Conservation (phyloP, 2,329 filamentous ascomycete genomes). For the Huntiella savannae region DNA sequence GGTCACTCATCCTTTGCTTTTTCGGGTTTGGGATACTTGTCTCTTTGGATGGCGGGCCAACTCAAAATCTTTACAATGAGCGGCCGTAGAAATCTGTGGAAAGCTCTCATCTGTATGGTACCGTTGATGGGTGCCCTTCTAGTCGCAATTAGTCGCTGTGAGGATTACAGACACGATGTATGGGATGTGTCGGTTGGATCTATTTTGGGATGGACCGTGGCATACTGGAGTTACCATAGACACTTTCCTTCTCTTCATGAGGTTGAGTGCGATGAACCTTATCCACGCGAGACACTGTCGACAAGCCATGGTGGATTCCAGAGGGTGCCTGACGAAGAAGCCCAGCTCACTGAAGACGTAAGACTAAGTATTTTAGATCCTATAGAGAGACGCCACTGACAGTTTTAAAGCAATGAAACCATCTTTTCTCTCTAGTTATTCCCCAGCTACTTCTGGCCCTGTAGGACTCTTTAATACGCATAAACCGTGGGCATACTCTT, state of each 20-base stretch:
- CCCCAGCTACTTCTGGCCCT: too few relatives aligned
- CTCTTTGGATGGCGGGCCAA: slow-evolving; percentile 50
- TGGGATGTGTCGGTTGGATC: slow-evolving; percentile 48
- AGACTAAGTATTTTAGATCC: too few relatives aligned
- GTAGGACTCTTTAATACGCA: too few relatives aligned
- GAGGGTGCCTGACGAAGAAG: slow-evolving; percentile 35
- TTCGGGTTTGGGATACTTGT: slow-evolving; percentile 56
- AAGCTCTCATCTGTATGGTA: slow-evolving; percentile 35
- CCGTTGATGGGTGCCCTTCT: slow-evolving; percentile 44
- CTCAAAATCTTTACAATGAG: slow-evolving; percentile 32
- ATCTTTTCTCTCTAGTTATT: too few relatives aligned
- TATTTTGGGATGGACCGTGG: slow-evolving; percentile 37
- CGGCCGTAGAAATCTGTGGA: slow-evolving; percentile 31
- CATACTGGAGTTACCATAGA: slow-evolving; percentile 46
- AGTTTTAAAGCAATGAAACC: too few relatives aligned
- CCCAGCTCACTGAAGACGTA: slow-evolving; percentile 15
- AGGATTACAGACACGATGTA: slow-evolving; percentile 54
- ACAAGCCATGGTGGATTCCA: slow-evolving; percentile 19
- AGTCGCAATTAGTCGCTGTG: slow-evolving; percentile 48
- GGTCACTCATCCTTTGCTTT: slow-evolving; percentile 69
- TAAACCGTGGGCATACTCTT: not conserved
- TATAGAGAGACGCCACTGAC: too few relatives aligned
- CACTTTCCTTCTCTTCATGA: slow-evolving; percentile 41
- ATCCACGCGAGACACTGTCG: slow-evolving; percentile 27
- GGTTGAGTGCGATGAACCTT: slow-evolving; percentile 36